Percentiles rank a stretch among this genome's conserved stretches.
These are phyloP conservation scores for Allium sativum DNA, from an alignment of 106 monocot genomes.

Conservation along the genomic window DNA sequence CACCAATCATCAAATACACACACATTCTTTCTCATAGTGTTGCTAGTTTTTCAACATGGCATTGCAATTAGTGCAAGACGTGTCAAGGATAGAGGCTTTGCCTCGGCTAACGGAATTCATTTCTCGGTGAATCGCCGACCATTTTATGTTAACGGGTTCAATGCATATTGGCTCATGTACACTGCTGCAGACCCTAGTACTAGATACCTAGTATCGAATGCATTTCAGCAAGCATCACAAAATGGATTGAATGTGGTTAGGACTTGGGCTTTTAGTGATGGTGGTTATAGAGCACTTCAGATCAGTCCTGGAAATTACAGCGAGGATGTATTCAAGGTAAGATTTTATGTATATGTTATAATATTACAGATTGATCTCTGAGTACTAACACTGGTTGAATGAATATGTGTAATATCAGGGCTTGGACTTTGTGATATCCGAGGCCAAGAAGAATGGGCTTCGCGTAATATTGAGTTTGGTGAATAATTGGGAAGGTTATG, in stretches of 20 bases:
- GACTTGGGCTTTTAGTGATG: conserved; percentile 73
- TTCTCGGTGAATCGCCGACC: conserved; percentile 24
- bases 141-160: conserved; percentile 42
- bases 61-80: not conserved
- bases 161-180: conserved; percentile 58
- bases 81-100: conserved; percentile 2
- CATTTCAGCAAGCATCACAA: conserved; percentile 25
- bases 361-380: too few relatives aligned
- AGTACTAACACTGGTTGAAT: too few relatives aligned
- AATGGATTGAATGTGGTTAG: conserved; percentile 35
- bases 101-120: conserved; percentile 14
- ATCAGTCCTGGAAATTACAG: conserved; percentile 46
- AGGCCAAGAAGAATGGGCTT: conserved; percentile 35
- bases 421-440: conserved; percentile 48
- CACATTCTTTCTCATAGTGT: not conserved
- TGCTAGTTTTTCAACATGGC: not conserved
- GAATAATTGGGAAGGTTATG: conserved; percentile 52
- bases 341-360: too few relatives aligned
- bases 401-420: conserved; percentile 9
- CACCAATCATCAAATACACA: not conserved
- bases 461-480: conserved; percentile 46
- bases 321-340: conserved; percentile 44
- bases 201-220: conserved; percentile 26
- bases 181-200: conserved; percentile 26
- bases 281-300: conserved; percentile 40